Evolutionary conservation across 306 rosid genomes (phyloP).

Genomic region (Spatholobus suberectus): DNA sequence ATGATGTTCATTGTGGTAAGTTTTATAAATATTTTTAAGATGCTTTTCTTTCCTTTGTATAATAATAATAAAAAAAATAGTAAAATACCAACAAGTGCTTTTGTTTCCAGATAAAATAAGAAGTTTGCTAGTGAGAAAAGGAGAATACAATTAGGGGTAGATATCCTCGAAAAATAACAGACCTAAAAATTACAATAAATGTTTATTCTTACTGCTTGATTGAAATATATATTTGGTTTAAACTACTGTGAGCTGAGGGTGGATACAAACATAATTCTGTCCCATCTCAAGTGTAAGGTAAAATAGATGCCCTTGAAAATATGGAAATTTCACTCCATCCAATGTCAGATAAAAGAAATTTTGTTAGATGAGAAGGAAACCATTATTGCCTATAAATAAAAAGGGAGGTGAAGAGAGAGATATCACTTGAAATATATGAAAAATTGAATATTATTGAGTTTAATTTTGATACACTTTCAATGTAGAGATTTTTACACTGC

Average conservation of each 20-base stretch:
- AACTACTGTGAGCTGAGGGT: background rate
- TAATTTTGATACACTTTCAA: background rate
- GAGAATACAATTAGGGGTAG: background rate
- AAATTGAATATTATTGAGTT: background rate
- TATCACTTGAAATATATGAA: background rate
- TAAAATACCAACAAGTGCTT: background rate
- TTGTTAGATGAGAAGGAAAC: background rate
- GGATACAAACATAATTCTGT: background rate
- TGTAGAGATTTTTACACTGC: background rate
- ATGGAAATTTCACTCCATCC: background rate
- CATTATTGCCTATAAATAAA: background rate
- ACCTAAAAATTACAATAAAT: background rate
- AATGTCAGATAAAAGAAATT: background rate
- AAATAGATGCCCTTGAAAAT: background rate
- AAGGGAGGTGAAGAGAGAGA: background rate
- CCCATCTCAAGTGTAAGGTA: background rate
- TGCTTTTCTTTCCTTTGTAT: background rate
- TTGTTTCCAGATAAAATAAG: background rate
- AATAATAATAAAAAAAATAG: background rate
- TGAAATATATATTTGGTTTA: constrained; percentile 9
- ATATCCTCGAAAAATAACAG: background rate
- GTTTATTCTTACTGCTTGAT: background rate
- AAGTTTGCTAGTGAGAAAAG: background rate
- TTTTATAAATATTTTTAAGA: background rate
- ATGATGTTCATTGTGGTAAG: background rate